Conservation (phyloP, 108 stramenopile genomes). For the Cyclotella kingstonii region DNA sequence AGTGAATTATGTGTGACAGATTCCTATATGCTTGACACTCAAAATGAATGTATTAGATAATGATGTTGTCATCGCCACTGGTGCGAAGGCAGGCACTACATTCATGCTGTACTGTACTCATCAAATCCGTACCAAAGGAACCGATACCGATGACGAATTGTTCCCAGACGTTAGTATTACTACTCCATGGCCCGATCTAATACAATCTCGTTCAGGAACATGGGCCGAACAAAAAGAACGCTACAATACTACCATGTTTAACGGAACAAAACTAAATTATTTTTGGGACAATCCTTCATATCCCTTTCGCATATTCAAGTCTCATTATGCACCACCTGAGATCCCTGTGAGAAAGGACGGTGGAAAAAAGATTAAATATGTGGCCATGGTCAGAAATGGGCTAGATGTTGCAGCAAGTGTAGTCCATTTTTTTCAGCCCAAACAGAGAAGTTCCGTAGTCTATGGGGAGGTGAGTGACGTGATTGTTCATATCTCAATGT, state of each 20-base stretch:
- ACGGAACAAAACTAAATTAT: conserved; percentile 31
- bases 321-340: conserved; percentile 35
- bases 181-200: conserved; percentile 44
- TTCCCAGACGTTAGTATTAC: conserved; percentile 34
- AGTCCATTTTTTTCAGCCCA: conserved; percentile 34
- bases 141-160: conserved; percentile 31
- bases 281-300: conserved; percentile 46
- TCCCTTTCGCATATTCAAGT: conserved; percentile 56
- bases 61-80: conserved; percentile 46
- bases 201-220: conserved; percentile 26
- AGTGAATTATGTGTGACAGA: too few species aligned
- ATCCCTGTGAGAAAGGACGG: conserved; percentile 31
- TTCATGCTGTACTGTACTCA: conserved; percentile 51
- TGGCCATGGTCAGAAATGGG: conserved; percentile 48
- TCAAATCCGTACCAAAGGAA: conserved; percentile 48
- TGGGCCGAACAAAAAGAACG: conserved; percentile 42
- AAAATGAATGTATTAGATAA: too few species aligned
- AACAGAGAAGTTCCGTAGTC: conserved; percentile 28
- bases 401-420: conserved; percentile 42
- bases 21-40: too few species aligned
- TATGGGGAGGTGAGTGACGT: conserved; percentile 45
- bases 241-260: conserved; percentile 43
- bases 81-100: conserved; percentile 41
- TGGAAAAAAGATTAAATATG: conserved; percentile 45
- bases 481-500: not conserved